Percentiles rank a stretch among this genome's conserved stretches.
These are phyloP conservation scores for Cylindrotheca closterium DNA, from an alignment of 108 stramenopile genomes.

Conservation along the genomic window DNA sequence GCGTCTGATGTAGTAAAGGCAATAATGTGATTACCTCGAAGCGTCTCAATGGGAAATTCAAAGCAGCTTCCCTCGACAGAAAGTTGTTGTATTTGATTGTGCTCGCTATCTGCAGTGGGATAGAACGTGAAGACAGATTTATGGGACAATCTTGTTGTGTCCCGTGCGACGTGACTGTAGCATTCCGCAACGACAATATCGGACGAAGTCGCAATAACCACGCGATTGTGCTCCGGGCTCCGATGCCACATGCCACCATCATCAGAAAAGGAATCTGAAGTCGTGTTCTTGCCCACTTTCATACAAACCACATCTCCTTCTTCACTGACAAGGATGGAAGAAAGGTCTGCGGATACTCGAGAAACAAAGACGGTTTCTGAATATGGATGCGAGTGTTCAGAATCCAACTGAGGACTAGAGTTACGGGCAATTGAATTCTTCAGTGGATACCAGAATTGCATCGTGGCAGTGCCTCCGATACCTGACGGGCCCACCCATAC, in stretches of 20 bases:
- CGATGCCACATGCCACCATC: background rate
- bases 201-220: background rate
- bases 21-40: background rate
- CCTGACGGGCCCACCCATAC: constrained; percentile 35
- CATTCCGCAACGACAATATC: background rate
- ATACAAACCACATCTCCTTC: background rate
- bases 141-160: background rate
- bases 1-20: background rate
- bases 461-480: background rate
- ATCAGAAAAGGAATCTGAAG: background rate
- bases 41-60: background rate
- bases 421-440: background rate
- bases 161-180: background rate
- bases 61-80: background rate
- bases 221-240: background rate
- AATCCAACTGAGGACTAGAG: background rate
- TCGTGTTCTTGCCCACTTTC: background rate
- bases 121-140: background rate
- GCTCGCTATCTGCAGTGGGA: background rate
- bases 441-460: background rate
- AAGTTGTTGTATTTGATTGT: background rate
- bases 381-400: background rate
- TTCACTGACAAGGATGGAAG: background rate
- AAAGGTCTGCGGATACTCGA: background rate
- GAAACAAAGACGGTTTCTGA: background rate